phyloP scores from a whole-genome alignment of 2,329 filamentous ascomycete genomes.

The Chrysosporium queenslandicum region DNA sequence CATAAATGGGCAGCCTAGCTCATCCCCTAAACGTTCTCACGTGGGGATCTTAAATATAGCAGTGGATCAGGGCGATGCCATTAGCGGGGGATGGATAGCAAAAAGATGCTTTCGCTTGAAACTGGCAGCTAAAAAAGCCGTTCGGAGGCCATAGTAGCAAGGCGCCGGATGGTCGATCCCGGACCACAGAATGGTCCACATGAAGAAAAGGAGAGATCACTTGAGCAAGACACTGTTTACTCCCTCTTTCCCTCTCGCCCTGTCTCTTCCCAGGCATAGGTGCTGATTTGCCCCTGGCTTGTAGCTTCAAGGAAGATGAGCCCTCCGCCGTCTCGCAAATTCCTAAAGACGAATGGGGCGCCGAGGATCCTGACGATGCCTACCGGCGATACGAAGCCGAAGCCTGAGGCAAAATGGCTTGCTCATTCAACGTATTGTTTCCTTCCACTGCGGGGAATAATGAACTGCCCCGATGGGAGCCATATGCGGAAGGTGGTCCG shows the following conservation, averaged over 20 bases:
- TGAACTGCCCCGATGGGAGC: neutral
- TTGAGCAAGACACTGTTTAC: too few relatives aligned
- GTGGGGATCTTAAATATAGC: neutral
- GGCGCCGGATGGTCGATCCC: constrained; percentile 3
- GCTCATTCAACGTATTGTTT: neutral
- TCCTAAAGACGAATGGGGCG: too few relatives aligned
- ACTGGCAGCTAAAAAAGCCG: neutral
- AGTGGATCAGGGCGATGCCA: neutral
- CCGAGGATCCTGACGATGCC: too few relatives aligned
- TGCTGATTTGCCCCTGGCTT: neutral
- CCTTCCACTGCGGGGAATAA: neutral
- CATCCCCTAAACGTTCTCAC: neutral
- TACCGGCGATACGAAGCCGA: too few relatives aligned
- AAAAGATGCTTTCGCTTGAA: neutral
- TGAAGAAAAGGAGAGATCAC: neutral
- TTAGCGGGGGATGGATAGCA: neutral
- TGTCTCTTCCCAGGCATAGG: too few relatives aligned
- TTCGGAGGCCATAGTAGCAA: neutral
- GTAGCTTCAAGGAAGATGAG: constrained; percentile 6
- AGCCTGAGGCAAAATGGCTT: neutral
- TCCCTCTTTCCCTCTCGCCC: too few relatives aligned
- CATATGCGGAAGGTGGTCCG: neutral
- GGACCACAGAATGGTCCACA: neutral
- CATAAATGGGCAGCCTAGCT: neutral
- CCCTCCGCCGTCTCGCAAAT: too few relatives aligned